phyloP scores from a whole-genome alignment of 208 protist genomes.

The Acanthamoeba lenticulata region DNA sequence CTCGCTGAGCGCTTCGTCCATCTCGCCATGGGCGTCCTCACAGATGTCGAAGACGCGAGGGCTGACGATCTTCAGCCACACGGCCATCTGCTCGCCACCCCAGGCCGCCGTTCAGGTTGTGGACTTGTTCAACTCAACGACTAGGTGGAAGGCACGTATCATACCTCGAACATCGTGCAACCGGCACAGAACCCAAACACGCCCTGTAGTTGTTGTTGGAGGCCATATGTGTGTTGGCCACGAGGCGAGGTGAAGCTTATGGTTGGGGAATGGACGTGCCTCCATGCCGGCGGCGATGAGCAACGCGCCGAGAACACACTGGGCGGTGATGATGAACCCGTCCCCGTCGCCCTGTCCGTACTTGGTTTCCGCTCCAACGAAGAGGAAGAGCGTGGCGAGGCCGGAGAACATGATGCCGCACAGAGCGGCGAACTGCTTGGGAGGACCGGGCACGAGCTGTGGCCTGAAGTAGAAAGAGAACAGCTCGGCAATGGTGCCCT shows the following conservation, averaged over 20 bases:
- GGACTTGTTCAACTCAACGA: too few species aligned
- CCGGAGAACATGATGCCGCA: constrained; percentile 73
- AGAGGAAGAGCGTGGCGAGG: constrained; percentile 58
- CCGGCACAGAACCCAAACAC: constrained; percentile 70
- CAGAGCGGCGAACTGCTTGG: constrained; percentile 72
- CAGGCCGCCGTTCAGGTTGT: too few species aligned
- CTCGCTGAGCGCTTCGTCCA: background rate
- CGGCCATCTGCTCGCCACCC: too few species aligned
- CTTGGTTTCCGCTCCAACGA: background rate
- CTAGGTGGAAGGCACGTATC: background rate
- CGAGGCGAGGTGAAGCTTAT: background rate
- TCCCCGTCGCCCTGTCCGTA: background rate
- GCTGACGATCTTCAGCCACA: background rate
- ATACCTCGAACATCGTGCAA: constrained; percentile 69
- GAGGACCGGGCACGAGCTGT: constrained; percentile 53
- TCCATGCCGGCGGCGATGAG: constrained; percentile 66
- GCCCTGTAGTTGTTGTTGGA: background rate
- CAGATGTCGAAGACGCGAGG: background rate
- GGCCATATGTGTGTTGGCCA: background rate
- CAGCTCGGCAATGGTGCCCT: constrained; percentile 52
- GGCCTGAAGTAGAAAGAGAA: background rate
- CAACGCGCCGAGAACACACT: constrained; percentile 39
- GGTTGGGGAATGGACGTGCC: background rate
- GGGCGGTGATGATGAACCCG: constrained; percentile 50
- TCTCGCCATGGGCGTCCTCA: constrained; percentile 3